Conservation (phyloP, 495 filamentous ascomycete species). For the Pyrenopolyporus hunteri region DNA sequence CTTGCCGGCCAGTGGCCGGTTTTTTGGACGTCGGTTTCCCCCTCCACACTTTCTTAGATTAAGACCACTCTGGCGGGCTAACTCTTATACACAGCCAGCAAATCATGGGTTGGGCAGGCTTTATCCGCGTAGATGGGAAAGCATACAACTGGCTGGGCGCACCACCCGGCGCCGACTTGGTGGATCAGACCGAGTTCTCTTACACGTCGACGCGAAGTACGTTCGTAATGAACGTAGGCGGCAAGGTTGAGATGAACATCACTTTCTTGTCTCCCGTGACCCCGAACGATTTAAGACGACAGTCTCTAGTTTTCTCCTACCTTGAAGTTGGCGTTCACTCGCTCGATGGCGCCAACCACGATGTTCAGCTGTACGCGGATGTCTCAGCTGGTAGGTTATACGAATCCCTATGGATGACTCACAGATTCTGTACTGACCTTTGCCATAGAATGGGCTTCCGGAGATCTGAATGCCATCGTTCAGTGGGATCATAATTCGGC, state of each 20-base stretch:
- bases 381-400: constrained; percentile 78
- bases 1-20: constrained; percentile 69
- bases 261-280: constrained; percentile 91
- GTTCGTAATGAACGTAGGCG: constrained; percentile 75
- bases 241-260: constrained; percentile 70
- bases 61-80: constrained; percentile 59
- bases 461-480: constrained; percentile 45
- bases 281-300: constrained; percentile 80
- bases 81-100: constrained; percentile 68
- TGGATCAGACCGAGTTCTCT: constrained; percentile 60
- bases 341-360: constrained; percentile 61
- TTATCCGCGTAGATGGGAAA: constrained; percentile 59
- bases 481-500: constrained; percentile 48
- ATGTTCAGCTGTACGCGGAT: constrained; percentile 84
- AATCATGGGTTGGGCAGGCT: constrained; percentile 76
- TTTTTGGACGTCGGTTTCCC: constrained; percentile 46
- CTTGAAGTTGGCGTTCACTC: constrained; percentile 68
- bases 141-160: constrained; percentile 68
- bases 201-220: constrained; percentile 90
- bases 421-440: constrained; percentile 38
- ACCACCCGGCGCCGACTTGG: constrained; percentile 57
- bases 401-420: constrained; percentile 57
- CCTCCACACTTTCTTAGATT: constrained; percentile 52
- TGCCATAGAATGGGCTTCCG: constrained; percentile 52
- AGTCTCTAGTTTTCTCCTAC: constrained; percentile 90